Evolutionary conservation across 345 rosid species (phyloP).

Genomic region (Bruguiera gymnorhiza): DNA sequence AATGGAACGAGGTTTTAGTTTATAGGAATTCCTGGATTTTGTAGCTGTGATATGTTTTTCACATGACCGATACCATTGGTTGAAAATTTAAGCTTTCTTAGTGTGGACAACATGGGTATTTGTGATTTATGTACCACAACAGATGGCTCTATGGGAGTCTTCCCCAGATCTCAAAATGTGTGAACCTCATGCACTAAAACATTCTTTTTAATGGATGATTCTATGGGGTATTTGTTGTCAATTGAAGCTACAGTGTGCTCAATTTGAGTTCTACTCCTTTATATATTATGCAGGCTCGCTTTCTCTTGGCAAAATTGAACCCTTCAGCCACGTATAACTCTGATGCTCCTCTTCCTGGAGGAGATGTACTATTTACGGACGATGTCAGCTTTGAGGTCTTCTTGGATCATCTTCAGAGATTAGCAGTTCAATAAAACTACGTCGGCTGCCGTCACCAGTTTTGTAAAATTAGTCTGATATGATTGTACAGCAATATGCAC

Average conservation of each 20-base stretch:
- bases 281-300: constrained; percentile 65
- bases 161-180: no score
- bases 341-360: constrained; percentile 42
- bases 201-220: no score
- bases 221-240: no score
- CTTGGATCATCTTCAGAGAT: constrained; percentile 89
- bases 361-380: constrained; percentile 73
- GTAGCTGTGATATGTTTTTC: no score
- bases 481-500: constrained; percentile 10
- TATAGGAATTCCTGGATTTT: no score
- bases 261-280: neutral
- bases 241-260: neutral
- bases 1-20: no score
- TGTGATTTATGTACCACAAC: no score
- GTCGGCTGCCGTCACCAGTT: constrained; percentile 2
- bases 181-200: no score
- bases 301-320: constrained; percentile 86
- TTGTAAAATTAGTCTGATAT: constrained; percentile 16
- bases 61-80: no score
- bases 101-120: no score
- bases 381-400: constrained; percentile 95
- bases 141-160: no score
- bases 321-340: constrained; percentile 74
- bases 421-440: constrained; percentile 57
- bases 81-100: no score